A percentile compares a stretch with the other conserved stretches of the same genome.
phyloP scores from a whole-genome alignment of 805 yeast species.

The Metschnikowia baotianmanensis region DNA sequence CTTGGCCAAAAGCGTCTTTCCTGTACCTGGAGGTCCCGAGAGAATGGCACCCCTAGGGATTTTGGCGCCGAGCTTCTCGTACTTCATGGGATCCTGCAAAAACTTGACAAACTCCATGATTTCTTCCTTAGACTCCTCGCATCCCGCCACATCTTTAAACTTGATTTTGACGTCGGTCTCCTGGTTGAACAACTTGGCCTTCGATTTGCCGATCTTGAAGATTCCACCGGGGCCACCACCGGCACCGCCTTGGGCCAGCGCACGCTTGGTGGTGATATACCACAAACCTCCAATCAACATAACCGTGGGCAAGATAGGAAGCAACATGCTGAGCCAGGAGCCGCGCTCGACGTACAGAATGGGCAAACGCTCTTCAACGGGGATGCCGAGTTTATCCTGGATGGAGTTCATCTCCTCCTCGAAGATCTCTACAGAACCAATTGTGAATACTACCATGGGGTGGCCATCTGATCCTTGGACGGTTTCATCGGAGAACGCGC shows the following conservation, averaged over 20 bases:
- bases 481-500: constrained; percentile 42
- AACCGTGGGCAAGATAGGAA: constrained; percentile 78
- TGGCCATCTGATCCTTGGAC: constrained; percentile 35
- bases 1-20: constrained; percentile 93
- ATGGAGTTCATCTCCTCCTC: constrained; percentile 77
- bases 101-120: constrained; percentile 97
- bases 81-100: constrained; percentile 84
- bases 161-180: constrained; percentile 87
- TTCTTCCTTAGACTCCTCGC: constrained; percentile 95
- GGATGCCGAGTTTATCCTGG: constrained; percentile 68
- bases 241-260: constrained; percentile 43
- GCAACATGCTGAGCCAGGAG: constrained; percentile 56
- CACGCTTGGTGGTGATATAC: constrained; percentile 58
- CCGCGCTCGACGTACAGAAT: constrained; percentile 70
- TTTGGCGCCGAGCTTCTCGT: constrained; percentile 91
- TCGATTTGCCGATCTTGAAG: constrained; percentile 82
- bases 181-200: constrained; percentile 87
- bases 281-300: constrained; percentile 76
- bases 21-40: constrained; percentile 99
- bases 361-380: constrained; percentile 71
- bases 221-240: constrained; percentile 78
- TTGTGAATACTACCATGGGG: constrained; percentile 67
- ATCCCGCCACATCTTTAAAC: constrained; percentile 95
- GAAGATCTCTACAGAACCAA: constrained; percentile 82
- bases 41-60: constrained; percentile 97